Evolutionary conservation across 306 rosid genomes (phyloP).

Genomic region (Cajanus cajan): DNA sequence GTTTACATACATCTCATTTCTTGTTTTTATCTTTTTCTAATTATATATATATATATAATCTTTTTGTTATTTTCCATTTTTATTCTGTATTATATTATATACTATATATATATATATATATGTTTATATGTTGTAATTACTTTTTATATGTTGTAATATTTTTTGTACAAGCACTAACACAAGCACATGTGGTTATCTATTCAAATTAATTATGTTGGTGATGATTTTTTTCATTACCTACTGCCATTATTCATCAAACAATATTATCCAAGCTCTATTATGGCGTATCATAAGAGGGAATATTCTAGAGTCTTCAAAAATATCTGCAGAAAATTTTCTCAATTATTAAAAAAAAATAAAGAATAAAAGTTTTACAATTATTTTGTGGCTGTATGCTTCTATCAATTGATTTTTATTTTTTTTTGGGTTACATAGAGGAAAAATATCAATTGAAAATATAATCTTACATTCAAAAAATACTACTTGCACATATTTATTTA

Average conservation of each 20-base stretch:
- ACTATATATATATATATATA: too few species aligned
- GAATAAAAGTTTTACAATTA: not conserved
- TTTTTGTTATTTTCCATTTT: not conserved
- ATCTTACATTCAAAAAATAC: too few species aligned
- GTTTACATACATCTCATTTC: too few species aligned
- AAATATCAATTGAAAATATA: not conserved
- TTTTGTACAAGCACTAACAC: too few species aligned
- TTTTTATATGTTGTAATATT: too few species aligned
- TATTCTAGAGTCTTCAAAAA: not conserved
- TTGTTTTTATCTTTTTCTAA: too few species aligned
- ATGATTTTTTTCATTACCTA: not conserved
- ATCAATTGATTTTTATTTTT: not conserved
- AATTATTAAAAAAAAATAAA: not conserved
- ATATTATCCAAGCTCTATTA: not conserved
- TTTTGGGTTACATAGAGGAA: not conserved
- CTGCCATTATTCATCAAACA: not conserved
- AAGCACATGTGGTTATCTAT: not conserved
- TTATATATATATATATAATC: not conserved
- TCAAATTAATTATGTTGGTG: slow-evolving; percentile 4
- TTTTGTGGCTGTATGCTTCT: not conserved
- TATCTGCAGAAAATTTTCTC: not conserved
- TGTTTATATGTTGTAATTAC: too few species aligned
- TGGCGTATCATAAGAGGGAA: not conserved
- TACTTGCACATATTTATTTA: not conserved
- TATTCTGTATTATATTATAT: not conserved